phyloP scores from a whole-genome alignment of 495 filamentous ascomycete genomes.

The Aspergillus olivimuriae region DNA sequence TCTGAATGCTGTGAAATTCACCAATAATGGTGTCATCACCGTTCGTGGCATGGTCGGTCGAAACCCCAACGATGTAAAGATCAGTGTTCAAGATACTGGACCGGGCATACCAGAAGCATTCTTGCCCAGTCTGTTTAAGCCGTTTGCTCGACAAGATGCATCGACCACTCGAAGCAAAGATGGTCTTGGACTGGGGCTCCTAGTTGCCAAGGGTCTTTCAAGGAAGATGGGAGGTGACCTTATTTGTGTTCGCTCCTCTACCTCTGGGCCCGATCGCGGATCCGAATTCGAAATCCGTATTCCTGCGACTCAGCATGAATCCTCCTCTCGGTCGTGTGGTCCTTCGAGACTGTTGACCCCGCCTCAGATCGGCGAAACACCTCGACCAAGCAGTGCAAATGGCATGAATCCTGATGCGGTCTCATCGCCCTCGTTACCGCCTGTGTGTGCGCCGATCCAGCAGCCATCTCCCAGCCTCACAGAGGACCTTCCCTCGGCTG shows the following conservation, averaged over 20 bases:
- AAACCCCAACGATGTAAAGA: slow-evolving; percentile 49
- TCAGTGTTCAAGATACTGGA: slow-evolving; percentile 63
- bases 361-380: slow-evolving; percentile 18
- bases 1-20: slow-evolving; percentile 77
- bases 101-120: slow-evolving; percentile 67
- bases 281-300: slow-evolving; percentile 72
- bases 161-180: slow-evolving; percentile 67
- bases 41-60: slow-evolving; percentile 48
- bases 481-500: slow-evolving; percentile 16
- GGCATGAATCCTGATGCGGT: slow-evolving; percentile 18
- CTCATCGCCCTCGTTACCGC: slow-evolving; percentile 15
- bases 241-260: slow-evolving; percentile 60
- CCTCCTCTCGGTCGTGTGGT: slow-evolving; percentile 31
- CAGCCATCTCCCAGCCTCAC: slow-evolving; percentile 28
- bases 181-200: slow-evolving; percentile 65
- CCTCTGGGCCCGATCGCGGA: slow-evolving; percentile 58
- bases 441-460: slow-evolving; percentile 23
- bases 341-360: slow-evolving; percentile 29
- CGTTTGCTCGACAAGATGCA: slow-evolving; percentile 66
- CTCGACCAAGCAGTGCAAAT: slow-evolving; percentile 19
- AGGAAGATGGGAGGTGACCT: slow-evolving; percentile 72
- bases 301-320: slow-evolving; percentile 50
- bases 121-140: slow-evolving; percentile 65
- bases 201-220: slow-evolving; percentile 71
- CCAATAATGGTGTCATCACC: slow-evolving; percentile 60